phyloP scores from a whole-genome alignment of 225 moss, liverwort and hornwort genomes.

The Physcomitrellopsis africana region DNA sequence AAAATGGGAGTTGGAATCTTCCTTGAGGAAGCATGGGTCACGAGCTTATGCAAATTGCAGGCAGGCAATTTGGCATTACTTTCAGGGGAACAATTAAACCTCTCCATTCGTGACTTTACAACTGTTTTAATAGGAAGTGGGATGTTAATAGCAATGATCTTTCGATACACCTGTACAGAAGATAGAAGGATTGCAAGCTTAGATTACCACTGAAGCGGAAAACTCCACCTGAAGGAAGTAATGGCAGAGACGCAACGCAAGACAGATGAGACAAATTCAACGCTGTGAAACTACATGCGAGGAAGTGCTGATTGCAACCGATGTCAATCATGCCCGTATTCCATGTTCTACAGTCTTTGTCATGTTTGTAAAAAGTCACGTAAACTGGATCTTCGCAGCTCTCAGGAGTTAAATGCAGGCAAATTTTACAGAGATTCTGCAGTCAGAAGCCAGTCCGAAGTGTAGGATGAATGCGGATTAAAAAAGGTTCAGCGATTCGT shows the following conservation, averaged over 20 bases:
- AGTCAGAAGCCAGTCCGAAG: neutral
- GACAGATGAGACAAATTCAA: neutral
- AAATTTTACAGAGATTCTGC: constrained; percentile 9
- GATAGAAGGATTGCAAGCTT: neutral
- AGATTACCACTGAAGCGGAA: neutral
- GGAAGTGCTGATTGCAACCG: neutral
- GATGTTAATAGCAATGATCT: constrained; percentile 32
- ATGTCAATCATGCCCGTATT: neutral
- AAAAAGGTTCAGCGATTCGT: constrained; percentile 30
- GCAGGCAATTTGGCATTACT: neutral
- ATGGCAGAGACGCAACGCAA: constrained; percentile 6
- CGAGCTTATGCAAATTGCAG: neutral
- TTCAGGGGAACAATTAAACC: constrained; percentile 16
- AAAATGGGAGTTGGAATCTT: neutral
- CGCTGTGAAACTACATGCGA: neutral
- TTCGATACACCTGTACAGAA: constrained; percentile 28
- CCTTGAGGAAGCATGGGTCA: too few species aligned
- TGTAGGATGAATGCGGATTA: neutral
- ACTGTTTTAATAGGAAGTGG: neutral
- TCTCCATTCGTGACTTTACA: neutral
- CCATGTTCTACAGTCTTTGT: neutral
- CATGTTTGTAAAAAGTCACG: neutral
- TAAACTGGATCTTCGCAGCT: neutral
- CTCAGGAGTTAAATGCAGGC: neutral
- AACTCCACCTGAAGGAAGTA: neutral